These are phyloP conservation scores for Yamadazyma siamensis DNA, from an alignment of 1,139 yeast species.

Conservation along the genomic window DNA sequence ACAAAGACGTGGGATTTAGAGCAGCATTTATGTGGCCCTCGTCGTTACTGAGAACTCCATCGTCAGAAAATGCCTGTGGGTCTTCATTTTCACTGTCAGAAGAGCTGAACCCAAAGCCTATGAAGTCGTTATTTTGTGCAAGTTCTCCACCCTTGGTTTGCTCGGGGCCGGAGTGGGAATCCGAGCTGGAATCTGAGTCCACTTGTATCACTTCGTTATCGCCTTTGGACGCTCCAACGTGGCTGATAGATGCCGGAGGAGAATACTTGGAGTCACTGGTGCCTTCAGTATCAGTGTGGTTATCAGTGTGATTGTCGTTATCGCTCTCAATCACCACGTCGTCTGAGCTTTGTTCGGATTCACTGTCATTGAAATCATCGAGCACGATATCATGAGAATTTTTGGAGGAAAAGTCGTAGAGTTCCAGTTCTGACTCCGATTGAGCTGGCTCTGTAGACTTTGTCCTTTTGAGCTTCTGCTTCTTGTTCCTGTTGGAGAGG, in stretches of 20 bases:
- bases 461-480: neutral
- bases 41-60: constrained; percentile 35
- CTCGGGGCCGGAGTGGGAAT: too few species aligned
- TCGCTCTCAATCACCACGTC: neutral
- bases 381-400: neutral
- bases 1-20: constrained; percentile 33
- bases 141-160: constrained; percentile 23
- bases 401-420: neutral
- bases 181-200: too few species aligned
- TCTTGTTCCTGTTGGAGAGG: neutral
- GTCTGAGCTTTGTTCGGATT: neutral
- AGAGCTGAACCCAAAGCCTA: constrained; percentile 55
- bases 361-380: neutral
- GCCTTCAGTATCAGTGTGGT: neutral
- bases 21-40: constrained; percentile 23
- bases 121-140: constrained; percentile 50
- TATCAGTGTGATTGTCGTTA: neutral
- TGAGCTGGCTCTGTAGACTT: too few species aligned
- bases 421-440: too few species aligned
- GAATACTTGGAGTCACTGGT: too few species aligned
- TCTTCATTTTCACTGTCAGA: constrained; percentile 39
- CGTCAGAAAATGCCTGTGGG: constrained; percentile 26
- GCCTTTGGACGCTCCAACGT: neutral
- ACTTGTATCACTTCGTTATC: too few species aligned
- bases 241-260: too few species aligned